Base-by-base conservation (phyloP, 805 yeast genomes). In the Starmerella bombicola region DNA sequence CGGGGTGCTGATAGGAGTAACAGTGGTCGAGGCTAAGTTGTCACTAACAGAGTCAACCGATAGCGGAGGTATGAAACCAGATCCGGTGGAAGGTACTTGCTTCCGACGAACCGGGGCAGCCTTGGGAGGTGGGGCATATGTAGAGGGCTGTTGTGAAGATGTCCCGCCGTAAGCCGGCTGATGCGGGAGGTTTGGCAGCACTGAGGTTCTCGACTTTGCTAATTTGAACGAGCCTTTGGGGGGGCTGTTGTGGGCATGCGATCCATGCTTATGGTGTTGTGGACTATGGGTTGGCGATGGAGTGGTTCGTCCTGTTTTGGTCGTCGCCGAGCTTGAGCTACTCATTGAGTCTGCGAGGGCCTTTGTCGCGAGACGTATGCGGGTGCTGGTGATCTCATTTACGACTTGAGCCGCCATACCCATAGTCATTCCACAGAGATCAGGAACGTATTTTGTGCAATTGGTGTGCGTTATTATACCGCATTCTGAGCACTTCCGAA, bases 351-450 rank as follows among this genome's bases (percentile, higher is more conserved):
- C 38, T 6, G 49, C 54, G 3, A 52, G 54, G 10, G 54, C 53
- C 46, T 50, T 52, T 5, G 54, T 48, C 8, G 53, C 54, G 42
- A 50, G 55, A 22, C 55, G 48, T 33, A 50, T 52, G 15, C 55
- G 46, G 2, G 96, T 50, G 43, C 49, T 73, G 57, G 80, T 79
- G 56, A 88, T 85, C 8, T 95, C 83, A 42, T 72, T 73, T 43
- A 91, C 63, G 47, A 91, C 84, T 60, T 80, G 80, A 55, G 84
- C 85, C 3, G 96, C 97, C 72, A 80, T 82, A 56, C 84, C 95
- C 86, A 91, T 84, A 2, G 95, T 73, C 94, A 91, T 88, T 43
- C 98, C 98, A 68, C 99, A 91, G 60, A 91, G 83, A 59, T 91
- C 97, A 1, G 99, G 99, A 18, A 91, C 97, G 54, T 86, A 67